Evolutionary conservation across 2,329 filamentous ascomycete species (phyloP).

Genomic region (Albophoma yamanashiensis): DNA sequence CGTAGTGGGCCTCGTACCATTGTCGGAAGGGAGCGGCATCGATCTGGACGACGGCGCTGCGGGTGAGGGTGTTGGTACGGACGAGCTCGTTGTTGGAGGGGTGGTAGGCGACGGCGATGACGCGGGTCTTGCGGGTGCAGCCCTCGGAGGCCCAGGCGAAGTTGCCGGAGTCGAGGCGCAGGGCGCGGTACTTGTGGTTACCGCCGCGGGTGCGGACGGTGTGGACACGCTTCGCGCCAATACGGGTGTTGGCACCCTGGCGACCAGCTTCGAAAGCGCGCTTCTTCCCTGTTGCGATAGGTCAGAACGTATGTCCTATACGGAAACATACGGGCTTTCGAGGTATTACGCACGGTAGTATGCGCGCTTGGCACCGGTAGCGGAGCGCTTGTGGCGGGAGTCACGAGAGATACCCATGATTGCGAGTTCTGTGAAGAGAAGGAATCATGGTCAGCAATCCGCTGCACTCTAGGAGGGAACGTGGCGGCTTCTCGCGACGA

Average conservation of each 20-base stretch:
- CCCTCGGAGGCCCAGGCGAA: constrained; percentile 99
- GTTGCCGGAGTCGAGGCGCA: constrained; percentile 97
- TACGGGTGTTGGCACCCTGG: constrained; percentile 99
- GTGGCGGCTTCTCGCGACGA: not conserved
- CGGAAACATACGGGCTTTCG: constrained; percentile 56
- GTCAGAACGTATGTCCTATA: constrained; percentile 59
- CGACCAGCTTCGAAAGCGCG: constrained; percentile 99
- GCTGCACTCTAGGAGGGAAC: not conserved
- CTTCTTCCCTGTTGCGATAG: constrained; percentile 72
- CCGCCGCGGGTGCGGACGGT: constrained; percentile 94
- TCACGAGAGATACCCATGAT: constrained; percentile 99
- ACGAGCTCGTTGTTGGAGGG: constrained; percentile 99
- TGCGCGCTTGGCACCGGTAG: constrained; percentile 95
- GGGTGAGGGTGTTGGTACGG: constrained; percentile 99
- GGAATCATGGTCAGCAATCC: constrained; percentile 7
- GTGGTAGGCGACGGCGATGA: constrained; percentile 97
- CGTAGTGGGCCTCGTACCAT: constrained; percentile 99
- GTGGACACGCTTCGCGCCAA: constrained; percentile 93
- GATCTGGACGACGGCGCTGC: constrained; percentile 96
- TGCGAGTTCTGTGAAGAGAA: constrained; percentile 50
- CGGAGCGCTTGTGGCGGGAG: constrained; percentile 99
- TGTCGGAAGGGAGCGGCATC: constrained; percentile 98
- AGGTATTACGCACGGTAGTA: constrained; percentile 66
- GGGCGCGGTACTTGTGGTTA: constrained; percentile 99
- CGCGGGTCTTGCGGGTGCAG: constrained; percentile 96